Percentiles rank a stretch among this genome's conserved stretches.
Conservation (phyloP, 1,284 basidiomycete genomes). For the Boletus semigastroideus region DNA sequence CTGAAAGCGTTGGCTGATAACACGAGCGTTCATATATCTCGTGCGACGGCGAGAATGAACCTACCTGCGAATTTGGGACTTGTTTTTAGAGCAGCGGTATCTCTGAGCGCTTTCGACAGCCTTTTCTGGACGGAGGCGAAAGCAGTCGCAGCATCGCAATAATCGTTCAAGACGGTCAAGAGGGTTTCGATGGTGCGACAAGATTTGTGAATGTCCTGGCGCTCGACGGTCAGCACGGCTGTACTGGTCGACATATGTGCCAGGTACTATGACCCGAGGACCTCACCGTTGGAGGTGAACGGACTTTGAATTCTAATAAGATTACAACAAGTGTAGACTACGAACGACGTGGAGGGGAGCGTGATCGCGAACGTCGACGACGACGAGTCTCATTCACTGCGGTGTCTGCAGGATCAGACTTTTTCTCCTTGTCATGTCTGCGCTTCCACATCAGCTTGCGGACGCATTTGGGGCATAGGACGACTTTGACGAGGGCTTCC, state of each 20-base stretch:
- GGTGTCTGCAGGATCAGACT: too few species aligned
- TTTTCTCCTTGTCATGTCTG: constrained; percentile 51
- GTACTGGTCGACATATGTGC: constrained; percentile 15
- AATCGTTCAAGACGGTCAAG: constrained; percentile 66
- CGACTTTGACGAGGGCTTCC: constrained; percentile 85
- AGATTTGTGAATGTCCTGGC: constrained; percentile 72
- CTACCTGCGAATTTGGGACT: constrained; percentile 62
- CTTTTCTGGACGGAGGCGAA: constrained; percentile 72
- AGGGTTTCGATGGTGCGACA: constrained; percentile 73
- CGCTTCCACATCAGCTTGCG: constrained; percentile 87
- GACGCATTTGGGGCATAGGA: constrained; percentile 74
- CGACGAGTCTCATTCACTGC: neutral
- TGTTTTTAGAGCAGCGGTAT: constrained; percentile 59
- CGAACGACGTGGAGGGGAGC: constrained; percentile 14
- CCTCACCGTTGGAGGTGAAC: constrained; percentile 7
- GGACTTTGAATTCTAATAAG: constrained; percentile 25
- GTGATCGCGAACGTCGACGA: constrained; percentile 17
- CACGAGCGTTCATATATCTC: neutral
- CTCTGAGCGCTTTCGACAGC: constrained; percentile 64
- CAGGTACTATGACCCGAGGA: neutral
- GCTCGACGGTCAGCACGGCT: constrained; percentile 42
- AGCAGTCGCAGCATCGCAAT: constrained; percentile 64
- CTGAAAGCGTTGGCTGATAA: constrained; percentile 61
- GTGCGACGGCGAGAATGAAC: constrained; percentile 17
- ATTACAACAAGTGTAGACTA: too few species aligned